Evolutionary conservation across 495 filamentous ascomycete species (phyloP), one percentile per base, ranked within the genome.

Genomic region (Halenospora varia): DNA sequence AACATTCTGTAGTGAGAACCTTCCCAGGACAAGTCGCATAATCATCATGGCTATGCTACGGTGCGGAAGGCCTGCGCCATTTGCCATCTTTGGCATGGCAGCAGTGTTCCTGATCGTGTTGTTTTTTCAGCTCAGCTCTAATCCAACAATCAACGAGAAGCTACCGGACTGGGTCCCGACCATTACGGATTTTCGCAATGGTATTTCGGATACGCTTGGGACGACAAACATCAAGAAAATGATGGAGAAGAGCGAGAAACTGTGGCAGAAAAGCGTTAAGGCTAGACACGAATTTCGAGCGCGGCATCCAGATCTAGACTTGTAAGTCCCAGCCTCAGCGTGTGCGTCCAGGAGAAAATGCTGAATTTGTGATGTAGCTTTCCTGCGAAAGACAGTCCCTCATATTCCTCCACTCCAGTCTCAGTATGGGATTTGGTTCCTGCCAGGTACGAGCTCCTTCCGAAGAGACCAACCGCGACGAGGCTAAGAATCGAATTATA

Each of bases 351-450:
- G n/a, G n/a, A n/a, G n/a, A n/a, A n/a, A n/a, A n/a, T n/a, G n/a
- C n/a, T n/a, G n/a, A n/a, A n/a, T 11, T 24, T 25, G 13, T 9
- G 2, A 6, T 19, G 4, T 19, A 55, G 56, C 10, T 66, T 63
- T 35, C 51, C 60, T 0, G 55, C 60, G 13, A 3, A 25, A 15
- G 51, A 56, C 45, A 23, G 1, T 17, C 44, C 47, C 9, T 25
- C 13, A 10, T 66, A 66, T 41, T 54, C 40, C 48, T 25, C 18
- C 23, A 52, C 39, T 19, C 66, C 66, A 6, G 66, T 61, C 23
- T 60, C 62, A 1, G 52, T 70, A 10, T 70, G 66, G 66, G 68
- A 70, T 56, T 62, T 70, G 48, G 55, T 64, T 26, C 66, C 65
- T 4, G 60, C 68, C 18, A 47, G 44, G 44, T 47, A 47, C n/a